Evolutionary conservation across 257 asterid species (phyloP), one percentile per base, ranked within the genome.

Genomic region (Rubia yunnanensis): DNA sequence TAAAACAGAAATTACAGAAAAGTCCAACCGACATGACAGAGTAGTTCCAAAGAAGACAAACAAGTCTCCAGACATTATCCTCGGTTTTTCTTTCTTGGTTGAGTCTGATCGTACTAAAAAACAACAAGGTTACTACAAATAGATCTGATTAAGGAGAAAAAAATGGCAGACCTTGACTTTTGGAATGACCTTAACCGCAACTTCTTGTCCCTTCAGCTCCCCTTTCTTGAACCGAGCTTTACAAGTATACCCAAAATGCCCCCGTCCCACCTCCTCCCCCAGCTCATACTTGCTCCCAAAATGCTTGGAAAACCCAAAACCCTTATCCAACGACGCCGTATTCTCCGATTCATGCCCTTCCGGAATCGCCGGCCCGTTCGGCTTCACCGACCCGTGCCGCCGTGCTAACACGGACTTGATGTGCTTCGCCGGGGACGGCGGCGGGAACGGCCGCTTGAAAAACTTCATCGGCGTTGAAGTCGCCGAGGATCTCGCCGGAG

Each of bases 371-470:
- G 86, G 74, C 57, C 67, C 88, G 22, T 84, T 89, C n/a, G 88
- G 87, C 86, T 89, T 89, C 78, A 89, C 96, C 1, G 91, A 69
- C 27, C 98, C 96, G 31, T 92, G 95, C 81, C 98, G 73, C 82
- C 89, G 80, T 5, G 96, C 96, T 17, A 89, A 77, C 58, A 89
- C 65, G 63, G 96, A 88, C 86, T 72, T 84, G 62, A 92, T 92
- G 80, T 89, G 96, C 90, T 85, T 92, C 63, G 96, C 95, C 68
- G 98, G 98, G 22, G 98, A 92, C 64, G 98, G 96, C 55, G 98
- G 98, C 34, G 94, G 96, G 66, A 89, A 89, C 52, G 96, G 96
- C 69, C 85, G 68, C 76, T 83, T 85, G 70, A 91, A 88, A 73
- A 88, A 80, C 73, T 90, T 83, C 76, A 80, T 70, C 63, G 96